Evolutionary conservation across 768 basidiomycete species (phyloP).

Genomic region (Leccinum longicurvipes): DNA sequence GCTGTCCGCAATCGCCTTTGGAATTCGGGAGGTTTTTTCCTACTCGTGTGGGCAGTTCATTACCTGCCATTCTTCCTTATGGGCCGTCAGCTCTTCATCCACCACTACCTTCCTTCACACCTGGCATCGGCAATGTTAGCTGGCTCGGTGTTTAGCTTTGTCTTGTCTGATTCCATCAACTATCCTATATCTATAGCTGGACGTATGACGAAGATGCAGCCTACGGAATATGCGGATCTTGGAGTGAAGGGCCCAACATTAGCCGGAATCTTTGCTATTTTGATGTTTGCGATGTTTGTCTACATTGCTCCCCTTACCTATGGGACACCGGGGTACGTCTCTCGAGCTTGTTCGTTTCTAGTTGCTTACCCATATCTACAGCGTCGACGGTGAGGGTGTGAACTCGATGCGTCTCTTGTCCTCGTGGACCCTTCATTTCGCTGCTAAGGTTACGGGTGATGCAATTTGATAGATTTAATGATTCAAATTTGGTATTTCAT

Average conservation of each 20-base stretch:
- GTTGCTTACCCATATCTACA: conserved; percentile 31
- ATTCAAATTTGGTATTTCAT: conserved; percentile 4
- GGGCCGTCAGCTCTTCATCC: conserved; percentile 94
- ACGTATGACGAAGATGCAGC: conserved; percentile 54
- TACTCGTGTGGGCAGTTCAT: conserved; percentile 91
- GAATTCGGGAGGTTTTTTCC: conserved; percentile 96
- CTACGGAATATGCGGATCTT: conserved; percentile 62
- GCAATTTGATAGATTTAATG: conserved; percentile 19
- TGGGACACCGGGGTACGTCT: conserved; percentile 88
- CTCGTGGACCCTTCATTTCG: conserved; percentile 94
- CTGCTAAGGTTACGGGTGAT: conserved; percentile 59
- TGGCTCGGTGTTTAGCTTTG: conserved; percentile 87
- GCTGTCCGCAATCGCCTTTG: conserved; percentile 91
- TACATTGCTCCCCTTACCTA: conserved; percentile 92
- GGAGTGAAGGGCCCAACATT: conserved; percentile 73
- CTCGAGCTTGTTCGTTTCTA: conserved; percentile 1
- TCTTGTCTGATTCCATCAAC: conserved; percentile 87
- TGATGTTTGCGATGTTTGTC: conserved; percentile 62
- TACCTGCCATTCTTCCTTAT: conserved; percentile 98
- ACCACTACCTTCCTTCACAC: conserved; percentile 97
- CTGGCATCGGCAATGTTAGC: conserved; percentile 89
- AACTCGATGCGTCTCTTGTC: conserved; percentile 79
- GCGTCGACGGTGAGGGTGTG: conserved; percentile 82
- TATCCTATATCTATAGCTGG: conserved; percentile 83
- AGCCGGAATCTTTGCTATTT: conserved; percentile 51